phyloP scores from a whole-genome alignment of 2,329 filamentous ascomycete species.

The Penicillium olsonii region DNA sequence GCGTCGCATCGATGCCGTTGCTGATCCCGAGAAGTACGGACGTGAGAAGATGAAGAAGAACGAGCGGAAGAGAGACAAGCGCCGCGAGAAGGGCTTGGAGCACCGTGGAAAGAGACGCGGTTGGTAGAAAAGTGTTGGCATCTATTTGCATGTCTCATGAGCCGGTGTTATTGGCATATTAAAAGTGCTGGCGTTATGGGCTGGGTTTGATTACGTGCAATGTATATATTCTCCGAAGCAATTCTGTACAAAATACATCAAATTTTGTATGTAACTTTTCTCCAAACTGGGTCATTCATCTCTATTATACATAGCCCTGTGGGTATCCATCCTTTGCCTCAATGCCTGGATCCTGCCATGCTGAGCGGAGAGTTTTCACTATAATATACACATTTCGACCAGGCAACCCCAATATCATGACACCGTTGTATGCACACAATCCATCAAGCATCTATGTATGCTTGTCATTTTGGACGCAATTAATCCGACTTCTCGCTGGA shows the following conservation, averaged over 20 bases:
- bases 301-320: conserved; percentile 11
- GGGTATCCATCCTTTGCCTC: conserved; percentile 11
- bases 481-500: conserved; percentile 11
- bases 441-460: background rate
- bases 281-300: background rate
- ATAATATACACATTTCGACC: conserved; percentile 12
- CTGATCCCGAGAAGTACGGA: conserved; percentile 75
- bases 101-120: conserved; percentile 71
- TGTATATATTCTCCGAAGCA: conserved; percentile 28
- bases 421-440: conserved; percentile 4
- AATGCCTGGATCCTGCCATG: conserved; percentile 28
- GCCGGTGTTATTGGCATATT: conserved; percentile 22
- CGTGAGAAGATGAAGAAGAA: conserved; percentile 79
- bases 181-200: conserved; percentile 28
- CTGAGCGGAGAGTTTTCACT: conserved; percentile 21
- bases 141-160: conserved; percentile 17
- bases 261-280: conserved; percentile 3
- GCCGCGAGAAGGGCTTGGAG: conserved; percentile 75
- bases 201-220: conserved; percentile 12
- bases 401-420: background rate
- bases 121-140: conserved; percentile 52
- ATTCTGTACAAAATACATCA: conserved; percentile 11
- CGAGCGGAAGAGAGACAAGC: conserved; percentile 79
- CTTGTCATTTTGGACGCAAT: background rate
- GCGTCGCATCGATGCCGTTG: conserved; percentile 84